phyloP scores from a whole-genome alignment of 78 protist species.

The Protostelium mycophagum region DNA sequence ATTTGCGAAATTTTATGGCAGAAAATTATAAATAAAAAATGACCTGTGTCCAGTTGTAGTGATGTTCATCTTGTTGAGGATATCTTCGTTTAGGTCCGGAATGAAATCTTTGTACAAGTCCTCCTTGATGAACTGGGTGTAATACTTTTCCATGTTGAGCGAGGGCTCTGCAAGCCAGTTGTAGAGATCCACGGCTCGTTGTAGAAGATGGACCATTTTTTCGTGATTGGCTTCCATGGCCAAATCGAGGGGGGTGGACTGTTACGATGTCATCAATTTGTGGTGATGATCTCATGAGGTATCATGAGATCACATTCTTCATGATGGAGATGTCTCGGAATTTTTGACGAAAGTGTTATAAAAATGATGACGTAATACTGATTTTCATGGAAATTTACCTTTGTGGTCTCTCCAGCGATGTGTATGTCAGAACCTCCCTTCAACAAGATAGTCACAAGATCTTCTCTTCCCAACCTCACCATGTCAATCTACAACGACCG shows the following conservation, averaged over 20 bases:
- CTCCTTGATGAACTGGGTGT: constrained; percentile 30
- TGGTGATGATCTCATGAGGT: background rate
- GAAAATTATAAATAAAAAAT: too few relatives aligned
- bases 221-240: constrained; percentile 28
- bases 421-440: constrained; percentile 62
- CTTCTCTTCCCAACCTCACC: constrained; percentile 53
- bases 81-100: constrained; percentile 33
- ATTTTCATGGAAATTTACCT: too few relatives aligned
- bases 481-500: too few relatives aligned
- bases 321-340: too few relatives aligned
- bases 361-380: too few relatives aligned
- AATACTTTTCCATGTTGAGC: constrained; percentile 31
- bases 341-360: too few relatives aligned
- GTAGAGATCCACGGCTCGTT: constrained; percentile 37
- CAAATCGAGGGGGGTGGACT: constrained; percentile 43
- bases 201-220: constrained; percentile 30
- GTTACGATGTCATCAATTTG: background rate
- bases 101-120: constrained; percentile 44
- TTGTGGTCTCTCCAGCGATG: constrained; percentile 24
- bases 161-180: constrained; percentile 33
- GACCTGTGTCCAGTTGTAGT: constrained; percentile 28
- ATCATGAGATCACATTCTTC: too few relatives aligned
- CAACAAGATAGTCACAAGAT: constrained; percentile 44
- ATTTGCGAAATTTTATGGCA: too few relatives aligned
- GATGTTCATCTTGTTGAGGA: constrained; percentile 31